Conservation (phyloP, 495 filamentous ascomycete genomes). For the Hypoxylon intermedium region DNA sequence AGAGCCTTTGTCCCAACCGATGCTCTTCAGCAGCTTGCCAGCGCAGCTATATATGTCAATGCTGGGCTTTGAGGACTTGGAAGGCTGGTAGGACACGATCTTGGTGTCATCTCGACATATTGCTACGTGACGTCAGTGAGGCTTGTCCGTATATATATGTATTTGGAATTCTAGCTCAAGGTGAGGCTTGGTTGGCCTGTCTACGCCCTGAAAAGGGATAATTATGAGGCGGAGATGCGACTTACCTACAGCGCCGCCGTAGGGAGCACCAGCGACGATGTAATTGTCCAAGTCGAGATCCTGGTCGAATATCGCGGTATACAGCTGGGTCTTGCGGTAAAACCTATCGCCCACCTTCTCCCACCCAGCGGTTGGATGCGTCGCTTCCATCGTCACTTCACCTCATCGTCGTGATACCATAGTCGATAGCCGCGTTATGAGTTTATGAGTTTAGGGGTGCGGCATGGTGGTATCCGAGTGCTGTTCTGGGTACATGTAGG, state of each 20-base stretch:
- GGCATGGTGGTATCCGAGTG: neutral
- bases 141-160: neutral
- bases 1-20: constrained; percentile 87
- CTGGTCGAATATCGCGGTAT: constrained; percentile 88
- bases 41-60: constrained; percentile 95
- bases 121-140: constrained; percentile 59
- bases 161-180: neutral
- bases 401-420: constrained; percentile 42
- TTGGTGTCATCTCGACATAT: constrained; percentile 88
- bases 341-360: constrained; percentile 88
- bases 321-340: constrained; percentile 91
- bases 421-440: neutral
- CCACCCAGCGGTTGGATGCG: constrained; percentile 87
- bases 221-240: neutral
- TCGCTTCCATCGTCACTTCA: constrained; percentile 55
- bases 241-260: constrained; percentile 89
- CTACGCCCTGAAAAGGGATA: neutral
- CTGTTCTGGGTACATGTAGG: neutral
- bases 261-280: constrained; percentile 90
- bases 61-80: constrained; percentile 75
- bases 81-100: constrained; percentile 75
- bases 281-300: constrained; percentile 96
- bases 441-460: neutral
- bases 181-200: neutral
- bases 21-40: constrained; percentile 74